phyloP scores from a whole-genome alignment of 176 grass and related monocot genomes.

The Lolium perenne region DNA sequence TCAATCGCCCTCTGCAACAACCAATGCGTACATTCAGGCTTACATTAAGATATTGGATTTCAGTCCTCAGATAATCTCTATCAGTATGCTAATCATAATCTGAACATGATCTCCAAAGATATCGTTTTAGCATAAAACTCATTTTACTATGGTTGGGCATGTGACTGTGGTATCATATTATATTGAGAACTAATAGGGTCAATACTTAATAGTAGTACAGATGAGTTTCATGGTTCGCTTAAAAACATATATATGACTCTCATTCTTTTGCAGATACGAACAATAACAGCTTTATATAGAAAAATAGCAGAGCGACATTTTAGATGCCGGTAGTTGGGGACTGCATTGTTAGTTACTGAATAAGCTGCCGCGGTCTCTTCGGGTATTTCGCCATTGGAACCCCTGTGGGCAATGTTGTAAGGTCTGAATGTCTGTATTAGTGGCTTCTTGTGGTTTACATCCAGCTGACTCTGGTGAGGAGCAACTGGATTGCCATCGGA shows the following conservation, averaged over 20 bases:
- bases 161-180: background rate
- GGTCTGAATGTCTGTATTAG: slow-evolving; percentile 66
- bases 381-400: slow-evolving; percentile 63
- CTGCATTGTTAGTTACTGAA: slow-evolving; percentile 38
- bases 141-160: background rate
- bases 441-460: slow-evolving; percentile 51
- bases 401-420: slow-evolving; percentile 71
- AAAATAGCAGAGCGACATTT: background rate
- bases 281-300: background rate
- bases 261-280: background rate
- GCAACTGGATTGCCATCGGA: slow-evolving; percentile 27
- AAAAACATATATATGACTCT: slow-evolving; percentile 3
- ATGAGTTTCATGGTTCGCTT: slow-evolving; percentile 11
- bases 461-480: slow-evolving; percentile 3
- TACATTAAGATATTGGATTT: background rate
- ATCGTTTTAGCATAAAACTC: background rate
- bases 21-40: slow-evolving; percentile 19
- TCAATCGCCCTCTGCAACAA: slow-evolving; percentile 74
- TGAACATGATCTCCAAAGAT: slow-evolving; percentile 11
- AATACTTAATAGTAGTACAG: background rate
- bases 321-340: background rate
- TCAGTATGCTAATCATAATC: background rate
- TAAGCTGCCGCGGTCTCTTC: slow-evolving; percentile 62
- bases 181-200: background rate
- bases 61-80: slow-evolving; percentile 35